Evolutionary conservation across 106 monocot genomes (phyloP), one percentile per base, ranked within the genome.

Genomic region (Dactylorhiza incarnata): DNA sequence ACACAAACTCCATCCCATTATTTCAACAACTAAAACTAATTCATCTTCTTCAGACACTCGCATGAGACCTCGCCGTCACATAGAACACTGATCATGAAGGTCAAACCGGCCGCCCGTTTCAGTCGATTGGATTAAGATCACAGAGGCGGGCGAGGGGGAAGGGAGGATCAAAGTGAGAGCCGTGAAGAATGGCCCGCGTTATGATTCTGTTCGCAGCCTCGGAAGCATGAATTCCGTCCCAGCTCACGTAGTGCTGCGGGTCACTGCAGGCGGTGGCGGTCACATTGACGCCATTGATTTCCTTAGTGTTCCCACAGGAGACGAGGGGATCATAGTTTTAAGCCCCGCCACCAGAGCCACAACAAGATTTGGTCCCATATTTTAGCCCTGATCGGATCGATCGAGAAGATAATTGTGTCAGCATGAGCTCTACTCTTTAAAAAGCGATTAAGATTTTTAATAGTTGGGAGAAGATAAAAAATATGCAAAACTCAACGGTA

Each of bases 161-260:
- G 15, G 83, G 73, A 43, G 95, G 95, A 51, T 90, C 71, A 9
- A 80, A 92, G 55, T 74, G 52, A 56, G 90, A 86, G 56, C 83
- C 95, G 49, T 67, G 76, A 20, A 95, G 75, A 5, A 92, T 23
- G 49, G 88, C 80, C 47, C 0, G 12, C 0, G 88, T 71, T 6
- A 95, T 74, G 44, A 82, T 20, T 65, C 82, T 88, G 72, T 95
- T 95, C 25, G 88, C 92, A 50, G 86, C 84, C 52, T 95, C 92
- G 0, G 95, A 90, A 17, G 88, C 77, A 86, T 95, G 95, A 56
- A 92, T 90, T n/a, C 95, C 95, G 59, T 95, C 95, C 95, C 95
- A 92, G 69, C 95, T 95, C 75, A 87, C 90, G 55, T 95, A 90
- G 53, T 84, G 85, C 45, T 85, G 75, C 10, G 92, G 95, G 47